Conservation (phyloP, 768 basidiomycete genomes). For the Krasilnikovozyma curviuscula region DNA sequence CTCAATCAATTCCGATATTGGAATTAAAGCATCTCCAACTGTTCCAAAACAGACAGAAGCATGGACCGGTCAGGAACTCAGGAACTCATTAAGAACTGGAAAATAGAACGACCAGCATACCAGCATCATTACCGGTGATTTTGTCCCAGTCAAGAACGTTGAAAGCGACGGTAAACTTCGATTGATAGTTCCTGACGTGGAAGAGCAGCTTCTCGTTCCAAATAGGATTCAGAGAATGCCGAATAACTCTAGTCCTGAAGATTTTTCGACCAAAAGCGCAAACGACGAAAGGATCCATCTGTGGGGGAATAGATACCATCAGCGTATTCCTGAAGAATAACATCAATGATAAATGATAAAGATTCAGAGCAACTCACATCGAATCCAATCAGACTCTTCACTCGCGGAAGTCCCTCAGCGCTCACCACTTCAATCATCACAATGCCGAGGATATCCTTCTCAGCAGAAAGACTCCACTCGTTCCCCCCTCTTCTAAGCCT, state of each 20-base stretch:
- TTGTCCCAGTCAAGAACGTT: slow-evolving; percentile 95
- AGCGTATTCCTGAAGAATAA: not conserved
- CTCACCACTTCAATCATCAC: slow-evolving; percentile 86
- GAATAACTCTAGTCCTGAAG: slow-evolving; percentile 47
- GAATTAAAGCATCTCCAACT: no score
- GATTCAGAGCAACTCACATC: not conserved
- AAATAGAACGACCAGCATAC: no score
- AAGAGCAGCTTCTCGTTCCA: slow-evolving; percentile 95
- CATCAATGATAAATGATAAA: not conserved
- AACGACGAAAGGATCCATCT: slow-evolving; percentile 56
- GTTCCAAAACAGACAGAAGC: no score
- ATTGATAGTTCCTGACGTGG: slow-evolving; percentile 78
- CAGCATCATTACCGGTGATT: slow-evolving; percentile 51
- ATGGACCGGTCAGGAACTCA: no score
- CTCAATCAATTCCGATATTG: slow-evolving; percentile 49
- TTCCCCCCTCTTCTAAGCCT: slow-evolving; percentile 1
- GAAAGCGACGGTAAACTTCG: slow-evolving; percentile 47
- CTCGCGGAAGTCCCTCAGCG: slow-evolving; percentile 56
- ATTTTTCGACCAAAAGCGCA: slow-evolving; percentile 93
- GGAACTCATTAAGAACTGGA: no score
- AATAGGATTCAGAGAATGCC: slow-evolving; percentile 43
- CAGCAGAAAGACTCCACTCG: slow-evolving; percentile 15
- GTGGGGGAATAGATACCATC: not conserved
- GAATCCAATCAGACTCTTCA: slow-evolving; percentile 44
- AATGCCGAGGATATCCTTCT: slow-evolving; percentile 75